Percentiles rank a stretch among this genome's conserved stretches.
These are phyloP conservation scores for Cryptomeria japonica DNA, from an alignment of 75 land plant genomes.

Conservation along the genomic window DNA sequence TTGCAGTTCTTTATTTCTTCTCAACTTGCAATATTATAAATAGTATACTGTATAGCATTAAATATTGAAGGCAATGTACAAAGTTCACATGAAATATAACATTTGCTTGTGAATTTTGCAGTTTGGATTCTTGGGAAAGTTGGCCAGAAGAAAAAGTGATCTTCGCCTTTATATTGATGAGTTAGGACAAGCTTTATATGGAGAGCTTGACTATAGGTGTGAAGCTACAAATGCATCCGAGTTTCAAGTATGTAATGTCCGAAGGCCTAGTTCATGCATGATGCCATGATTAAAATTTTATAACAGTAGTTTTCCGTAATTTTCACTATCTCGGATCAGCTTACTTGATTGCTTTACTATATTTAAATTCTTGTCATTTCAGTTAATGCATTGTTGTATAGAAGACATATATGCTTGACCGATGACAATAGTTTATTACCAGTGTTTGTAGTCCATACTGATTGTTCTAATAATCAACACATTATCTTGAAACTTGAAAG, in stretches of 20 bases:
- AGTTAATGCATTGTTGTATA: not conserved
- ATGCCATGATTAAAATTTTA: not conserved
- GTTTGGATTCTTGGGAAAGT: conserved; percentile 67
- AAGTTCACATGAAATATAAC: not conserved
- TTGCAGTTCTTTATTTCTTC: not conserved
- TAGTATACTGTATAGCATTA: not conserved
- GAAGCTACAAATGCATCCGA: conserved; percentile 87
- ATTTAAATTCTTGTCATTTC: not conserved
- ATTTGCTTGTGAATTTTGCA: conserved; percentile 27
- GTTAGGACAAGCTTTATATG: conserved; percentile 87
- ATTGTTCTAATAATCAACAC: not conserved
- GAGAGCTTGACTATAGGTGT: conserved; percentile 84
- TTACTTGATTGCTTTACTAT: not conserved
- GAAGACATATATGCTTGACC: not conserved
- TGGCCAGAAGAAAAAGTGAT: conserved; percentile 82
- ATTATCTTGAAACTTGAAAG: not conserved
- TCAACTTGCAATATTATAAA: conserved; percentile 2
- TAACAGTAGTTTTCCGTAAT: not conserved
- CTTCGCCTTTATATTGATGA: conserved; percentile 88
- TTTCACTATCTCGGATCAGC: not conserved
- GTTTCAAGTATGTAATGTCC: conserved; percentile 50
- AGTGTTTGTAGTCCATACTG: not conserved
- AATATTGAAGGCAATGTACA: not conserved
- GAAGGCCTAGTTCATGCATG: not conserved
- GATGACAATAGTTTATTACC: not conserved